Conservation (phyloP, 306 rosid species). For the Sindora glabra region DNA sequence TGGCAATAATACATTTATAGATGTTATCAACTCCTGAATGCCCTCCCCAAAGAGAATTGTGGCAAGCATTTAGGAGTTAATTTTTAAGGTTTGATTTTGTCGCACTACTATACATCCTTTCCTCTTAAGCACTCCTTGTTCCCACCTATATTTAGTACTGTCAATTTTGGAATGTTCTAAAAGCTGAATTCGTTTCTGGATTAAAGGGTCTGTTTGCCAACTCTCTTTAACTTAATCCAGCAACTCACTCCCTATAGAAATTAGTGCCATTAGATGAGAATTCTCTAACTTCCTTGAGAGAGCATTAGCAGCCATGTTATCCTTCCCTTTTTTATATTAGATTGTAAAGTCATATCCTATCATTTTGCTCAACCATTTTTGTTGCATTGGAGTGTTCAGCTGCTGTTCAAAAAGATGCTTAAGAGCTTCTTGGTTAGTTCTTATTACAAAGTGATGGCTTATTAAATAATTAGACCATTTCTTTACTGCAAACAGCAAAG, state of each 20-base stretch:
- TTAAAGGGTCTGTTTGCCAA: too few species aligned
- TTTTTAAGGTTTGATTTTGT: not conserved
- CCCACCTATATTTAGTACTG: too few species aligned
- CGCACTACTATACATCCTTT: too few species aligned
- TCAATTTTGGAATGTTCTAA: too few species aligned
- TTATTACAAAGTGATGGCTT: not conserved
- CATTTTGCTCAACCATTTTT: not conserved
- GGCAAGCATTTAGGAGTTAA: not conserved
- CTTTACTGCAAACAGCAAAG: not conserved
- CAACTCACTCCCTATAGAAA: too few species aligned
- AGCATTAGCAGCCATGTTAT: not conserved
- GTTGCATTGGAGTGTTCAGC: not conserved
- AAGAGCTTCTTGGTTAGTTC: not conserved
- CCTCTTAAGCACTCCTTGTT: too few species aligned
- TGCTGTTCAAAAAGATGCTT: not conserved
- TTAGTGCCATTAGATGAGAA: too few species aligned
- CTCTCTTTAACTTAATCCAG: too few species aligned
- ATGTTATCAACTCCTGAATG: not conserved
- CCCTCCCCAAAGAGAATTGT: not conserved
- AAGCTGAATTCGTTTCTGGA: too few species aligned
- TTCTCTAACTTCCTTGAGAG: too few species aligned
- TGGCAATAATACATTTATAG: not conserved
- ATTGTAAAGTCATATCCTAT: not conserved
- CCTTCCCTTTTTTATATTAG: not conserved
- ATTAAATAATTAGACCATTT: too few species aligned